Percentiles rank a stretch among this genome's conserved stretches.
Evolutionary conservation across 345 rosid genomes (phyloP).

Genomic region (Eucalyptus coolabah): DNA sequence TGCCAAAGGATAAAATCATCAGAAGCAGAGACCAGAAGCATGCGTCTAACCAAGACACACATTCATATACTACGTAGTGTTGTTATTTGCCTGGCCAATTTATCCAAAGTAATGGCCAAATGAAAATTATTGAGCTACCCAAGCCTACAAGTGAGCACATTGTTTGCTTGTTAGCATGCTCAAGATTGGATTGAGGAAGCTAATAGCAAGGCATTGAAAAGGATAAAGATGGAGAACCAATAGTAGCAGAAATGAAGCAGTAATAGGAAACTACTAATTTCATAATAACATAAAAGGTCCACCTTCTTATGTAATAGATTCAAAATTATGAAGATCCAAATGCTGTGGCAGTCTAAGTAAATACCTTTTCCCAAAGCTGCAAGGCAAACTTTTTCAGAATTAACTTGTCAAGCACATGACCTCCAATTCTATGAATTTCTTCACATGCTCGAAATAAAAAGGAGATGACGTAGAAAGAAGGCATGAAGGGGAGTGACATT

Average conservation of each 20-base stretch:
- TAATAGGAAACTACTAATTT: not conserved
- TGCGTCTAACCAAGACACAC: not conserved
- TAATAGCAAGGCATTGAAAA: not conserved
- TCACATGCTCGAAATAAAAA: conserved; percentile 89
- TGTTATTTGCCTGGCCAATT: not conserved
- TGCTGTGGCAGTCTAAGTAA: not conserved
- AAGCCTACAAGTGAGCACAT: not conserved
- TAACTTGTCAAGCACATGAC: conserved; percentile 84
- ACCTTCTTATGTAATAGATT: not conserved
- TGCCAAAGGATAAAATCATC: not conserved
- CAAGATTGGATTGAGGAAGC: not conserved
- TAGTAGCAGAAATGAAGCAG: not conserved
- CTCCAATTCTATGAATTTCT: conserved; percentile 96
- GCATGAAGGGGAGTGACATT: conserved; percentile 88
- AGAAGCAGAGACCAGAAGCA: not conserved
- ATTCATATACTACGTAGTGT: not conserved
- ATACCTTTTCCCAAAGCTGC: conserved; percentile 70
- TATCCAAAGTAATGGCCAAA: not conserved
- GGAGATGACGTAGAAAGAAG: conserved; percentile 83
- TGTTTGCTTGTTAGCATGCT: not conserved
- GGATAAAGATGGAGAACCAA: not conserved
- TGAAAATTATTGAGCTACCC: not conserved
- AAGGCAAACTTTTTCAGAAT: conserved; percentile 73
- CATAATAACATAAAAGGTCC: not conserved
- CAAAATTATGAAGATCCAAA: not conserved